Evolutionary conservation across 768 basidiomycete genomes (phyloP).

Genomic region (Boletus tylopilopsis): DNA sequence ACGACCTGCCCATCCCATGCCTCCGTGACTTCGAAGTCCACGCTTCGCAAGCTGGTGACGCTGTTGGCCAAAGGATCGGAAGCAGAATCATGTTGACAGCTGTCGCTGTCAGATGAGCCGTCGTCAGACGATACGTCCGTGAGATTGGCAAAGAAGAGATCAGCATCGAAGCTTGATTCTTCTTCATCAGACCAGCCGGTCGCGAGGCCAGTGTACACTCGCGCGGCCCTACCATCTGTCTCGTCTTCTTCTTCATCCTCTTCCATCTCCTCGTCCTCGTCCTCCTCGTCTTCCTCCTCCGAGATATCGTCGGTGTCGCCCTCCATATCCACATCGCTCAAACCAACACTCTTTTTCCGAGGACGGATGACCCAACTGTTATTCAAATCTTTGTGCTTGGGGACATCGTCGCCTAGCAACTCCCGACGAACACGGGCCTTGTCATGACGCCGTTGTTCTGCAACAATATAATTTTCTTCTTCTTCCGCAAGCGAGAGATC

Average conservation of each 20-base stretch:
- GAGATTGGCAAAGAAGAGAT: constrained; percentile 79
- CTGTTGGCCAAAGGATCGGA: constrained; percentile 23
- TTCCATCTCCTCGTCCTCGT: constrained; percentile 37
- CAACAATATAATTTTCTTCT: constrained; percentile 56
- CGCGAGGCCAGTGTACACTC: constrained; percentile 58
- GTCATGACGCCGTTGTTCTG: constrained; percentile 43
- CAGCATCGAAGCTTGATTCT: constrained; percentile 78
- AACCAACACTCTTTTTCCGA: constrained; percentile 65
- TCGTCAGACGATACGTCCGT: constrained; percentile 49
- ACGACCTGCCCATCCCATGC: constrained; percentile 75
- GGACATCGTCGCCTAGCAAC: constrained; percentile 50
- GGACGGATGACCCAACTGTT: constrained; percentile 69
- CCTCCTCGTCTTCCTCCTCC: constrained; percentile 60
- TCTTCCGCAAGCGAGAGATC: constrained; percentile 59
- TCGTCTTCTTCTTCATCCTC: constrained; percentile 46
- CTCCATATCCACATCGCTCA: constrained; percentile 62
- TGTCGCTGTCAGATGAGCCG: constrained; percentile 39
- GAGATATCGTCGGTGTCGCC: constrained; percentile 54
- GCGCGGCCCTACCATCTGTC: constrained; percentile 39
- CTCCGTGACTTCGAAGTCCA: constrained; percentile 59
- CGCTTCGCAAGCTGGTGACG: constrained; percentile 33
- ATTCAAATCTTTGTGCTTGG: constrained; percentile 38
- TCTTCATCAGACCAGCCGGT: constrained; percentile 79
- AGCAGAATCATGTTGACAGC: constrained; percentile 39
- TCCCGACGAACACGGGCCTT: constrained; percentile 58